Evolutionary conservation across 1,284 basidiomycete genomes (phyloP).

Genomic region (Gymnopus androsaceus): DNA sequence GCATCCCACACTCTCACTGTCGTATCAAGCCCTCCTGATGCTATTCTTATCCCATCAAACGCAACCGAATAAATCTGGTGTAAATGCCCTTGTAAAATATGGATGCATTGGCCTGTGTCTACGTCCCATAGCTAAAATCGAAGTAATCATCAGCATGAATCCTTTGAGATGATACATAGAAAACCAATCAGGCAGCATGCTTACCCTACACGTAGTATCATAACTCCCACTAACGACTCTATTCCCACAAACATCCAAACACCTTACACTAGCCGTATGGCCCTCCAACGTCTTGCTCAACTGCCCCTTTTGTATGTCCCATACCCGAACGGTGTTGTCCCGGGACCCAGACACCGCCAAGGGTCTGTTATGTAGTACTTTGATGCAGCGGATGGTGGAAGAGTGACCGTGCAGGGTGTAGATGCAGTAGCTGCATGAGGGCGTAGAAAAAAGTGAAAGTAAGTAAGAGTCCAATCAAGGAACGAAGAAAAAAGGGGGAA

Average conservation of each 20-base stretch:
- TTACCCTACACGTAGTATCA: constrained; percentile 81
- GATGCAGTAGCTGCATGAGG: constrained; percentile 76
- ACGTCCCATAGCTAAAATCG: constrained; percentile 73
- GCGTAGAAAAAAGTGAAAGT: no score
- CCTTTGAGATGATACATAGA: no score
- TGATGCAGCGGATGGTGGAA: constrained; percentile 90
- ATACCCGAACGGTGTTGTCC: constrained; percentile 86
- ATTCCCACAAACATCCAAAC: constrained; percentile 85
- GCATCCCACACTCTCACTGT: constrained; percentile 91
- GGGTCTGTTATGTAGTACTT: constrained; percentile 84
- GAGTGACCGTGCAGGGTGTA: constrained; percentile 85
- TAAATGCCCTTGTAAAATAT: constrained; percentile 85
- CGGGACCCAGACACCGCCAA: constrained; percentile 90
- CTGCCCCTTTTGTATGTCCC: constrained; percentile 86
- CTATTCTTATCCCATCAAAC: constrained; percentile 85
- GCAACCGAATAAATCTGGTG: constrained; percentile 94
- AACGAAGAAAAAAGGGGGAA: no score
- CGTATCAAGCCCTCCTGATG: constrained; percentile 89
- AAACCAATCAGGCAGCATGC: no score
- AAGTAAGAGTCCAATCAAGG: no score
- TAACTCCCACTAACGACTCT: constrained; percentile 88
- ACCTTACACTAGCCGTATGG: constrained; percentile 84
- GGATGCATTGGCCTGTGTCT: constrained; percentile 84
- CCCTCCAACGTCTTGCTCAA: constrained; percentile 75
- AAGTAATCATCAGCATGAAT: no score